These are phyloP conservation scores for Aspergillus phoenicis DNA, from an alignment of 2,329 filamentous ascomycete species.

Conservation along the genomic window DNA sequence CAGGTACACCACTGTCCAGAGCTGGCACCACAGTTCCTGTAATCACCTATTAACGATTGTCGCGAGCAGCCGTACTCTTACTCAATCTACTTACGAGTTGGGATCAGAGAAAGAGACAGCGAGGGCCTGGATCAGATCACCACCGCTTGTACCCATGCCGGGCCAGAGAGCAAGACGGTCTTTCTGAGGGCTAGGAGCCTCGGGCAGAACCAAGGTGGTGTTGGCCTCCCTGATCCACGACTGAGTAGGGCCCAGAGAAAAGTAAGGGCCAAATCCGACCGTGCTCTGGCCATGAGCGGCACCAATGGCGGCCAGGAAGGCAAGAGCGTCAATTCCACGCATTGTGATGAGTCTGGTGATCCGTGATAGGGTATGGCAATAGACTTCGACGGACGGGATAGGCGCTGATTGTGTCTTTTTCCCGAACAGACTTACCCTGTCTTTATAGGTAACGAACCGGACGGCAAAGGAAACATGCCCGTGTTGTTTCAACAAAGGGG, in stretches of 20 bases:
- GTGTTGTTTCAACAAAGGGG: not conserved
- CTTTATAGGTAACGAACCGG: not conserved
- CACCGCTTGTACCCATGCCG: conserved; percentile 37
- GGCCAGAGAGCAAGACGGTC: conserved; percentile 39
- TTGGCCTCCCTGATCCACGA: conserved; percentile 37
- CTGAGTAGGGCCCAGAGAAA: conserved; percentile 34
- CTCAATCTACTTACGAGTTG: conserved; percentile 24
- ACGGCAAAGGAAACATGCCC: not conserved
- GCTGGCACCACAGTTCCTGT: conserved; percentile 32
- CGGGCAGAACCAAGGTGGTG: conserved; percentile 34
- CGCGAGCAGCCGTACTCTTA: too few species aligned
- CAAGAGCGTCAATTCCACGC: conserved; percentile 8
- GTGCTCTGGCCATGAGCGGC: conserved; percentile 20
- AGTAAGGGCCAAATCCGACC: conserved; percentile 34
- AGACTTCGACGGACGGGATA: not conserved
- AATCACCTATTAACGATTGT: not conserved
- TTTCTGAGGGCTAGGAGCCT: conserved; percentile 27
- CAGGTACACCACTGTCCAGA: conserved; percentile 38
- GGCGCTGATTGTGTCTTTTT: not conserved
- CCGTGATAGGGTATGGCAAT: not conserved
- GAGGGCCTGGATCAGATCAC: conserved; percentile 37
- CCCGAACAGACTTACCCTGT: not conserved
- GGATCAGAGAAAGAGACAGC: conserved; percentile 34
- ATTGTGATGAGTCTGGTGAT: not conserved
- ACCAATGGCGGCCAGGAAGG: conserved; percentile 20